Percentiles rank a stretch among this genome's conserved stretches.
Evolutionary conservation across 306 rosid species (phyloP).

Genomic region (Cicer bijugum): DNA sequence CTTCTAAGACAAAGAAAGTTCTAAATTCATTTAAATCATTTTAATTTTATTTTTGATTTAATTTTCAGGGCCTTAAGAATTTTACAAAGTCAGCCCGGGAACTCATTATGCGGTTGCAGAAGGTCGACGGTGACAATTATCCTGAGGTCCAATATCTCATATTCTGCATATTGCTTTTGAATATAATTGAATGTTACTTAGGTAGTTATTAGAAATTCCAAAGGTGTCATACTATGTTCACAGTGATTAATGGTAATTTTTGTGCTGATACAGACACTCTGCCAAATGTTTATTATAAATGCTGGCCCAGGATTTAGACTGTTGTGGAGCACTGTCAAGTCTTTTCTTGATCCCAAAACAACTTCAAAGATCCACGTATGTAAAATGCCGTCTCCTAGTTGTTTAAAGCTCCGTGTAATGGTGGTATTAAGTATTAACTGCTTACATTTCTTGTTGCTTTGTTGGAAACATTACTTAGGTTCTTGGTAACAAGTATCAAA

Average conservation of each 20-base stretch:
- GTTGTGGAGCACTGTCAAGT: constrained; percentile 87
- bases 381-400: constrained; percentile 27
- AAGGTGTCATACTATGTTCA: constrained; percentile 23
- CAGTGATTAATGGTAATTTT: constrained; percentile 29
- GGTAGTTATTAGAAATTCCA: constrained; percentile 10
- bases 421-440: constrained; percentile 19
- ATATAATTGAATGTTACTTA: constrained; percentile 23
- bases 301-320: constrained; percentile 97
- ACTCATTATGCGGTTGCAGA: constrained; percentile 78
- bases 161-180: not conserved
- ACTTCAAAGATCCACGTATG: constrained; percentile 96
- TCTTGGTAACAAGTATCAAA: constrained; percentile 97
- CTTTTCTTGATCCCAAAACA: constrained; percentile 92
- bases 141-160: constrained; percentile 72
- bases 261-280: constrained; percentile 69
- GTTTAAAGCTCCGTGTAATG: constrained; percentile 27
- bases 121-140: constrained; percentile 92
- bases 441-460: constrained; percentile 41
- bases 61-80: constrained; percentile 82
- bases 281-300: constrained; percentile 93
- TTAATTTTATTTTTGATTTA: constrained; percentile 27
- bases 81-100: constrained; percentile 95
- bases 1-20: not conserved
- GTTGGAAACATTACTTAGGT: constrained; percentile 58
- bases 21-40: constrained; percentile 19